phyloP scores from a whole-genome alignment of 805 yeast species.

The Candida ascalaphidarum region DNA sequence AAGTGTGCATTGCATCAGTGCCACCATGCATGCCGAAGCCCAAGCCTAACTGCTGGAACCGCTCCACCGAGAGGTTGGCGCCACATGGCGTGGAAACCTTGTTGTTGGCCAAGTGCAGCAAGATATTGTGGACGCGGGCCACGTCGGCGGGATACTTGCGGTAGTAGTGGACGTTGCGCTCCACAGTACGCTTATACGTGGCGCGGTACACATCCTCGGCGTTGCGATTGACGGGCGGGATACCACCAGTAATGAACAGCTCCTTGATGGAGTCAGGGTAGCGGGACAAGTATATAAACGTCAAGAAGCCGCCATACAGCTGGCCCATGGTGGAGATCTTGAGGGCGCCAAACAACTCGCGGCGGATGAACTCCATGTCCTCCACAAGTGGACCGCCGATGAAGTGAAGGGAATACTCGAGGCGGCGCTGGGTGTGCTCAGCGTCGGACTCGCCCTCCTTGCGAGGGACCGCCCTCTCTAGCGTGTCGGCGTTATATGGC shows the following conservation, averaged over 20 bases:
- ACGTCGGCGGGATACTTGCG: slow-evolving; percentile 41
- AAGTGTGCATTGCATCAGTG: slow-evolving; percentile 36
- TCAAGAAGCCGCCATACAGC: slow-evolving; percentile 48
- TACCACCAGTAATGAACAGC: slow-evolving; percentile 47
- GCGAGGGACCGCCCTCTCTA: slow-evolving; percentile 9
- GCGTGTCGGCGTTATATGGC: slow-evolving; percentile 29
- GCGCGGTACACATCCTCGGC: slow-evolving; percentile 43
- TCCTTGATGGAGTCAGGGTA: slow-evolving; percentile 33
- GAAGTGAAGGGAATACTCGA: slow-evolving; percentile 35
- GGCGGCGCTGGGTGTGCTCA: slow-evolving; percentile 13
- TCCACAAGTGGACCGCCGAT: slow-evolving; percentile 46
- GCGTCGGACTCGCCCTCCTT: slow-evolving; percentile 5
- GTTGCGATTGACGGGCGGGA: slow-evolving; percentile 41
- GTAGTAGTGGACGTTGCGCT: slow-evolving; percentile 41
- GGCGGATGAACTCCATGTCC: slow-evolving; percentile 42
- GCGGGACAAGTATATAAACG: slow-evolving; percentile 40
- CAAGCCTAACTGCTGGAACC: slow-evolving; percentile 48
- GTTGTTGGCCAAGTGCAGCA: slow-evolving; percentile 20
- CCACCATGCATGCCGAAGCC: slow-evolving; percentile 45
- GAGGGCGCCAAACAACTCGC: slow-evolving; percentile 19
- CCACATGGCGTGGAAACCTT: slow-evolving; percentile 39
- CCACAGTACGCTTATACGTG: slow-evolving; percentile 37
- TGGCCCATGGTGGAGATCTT: slow-evolving; percentile 51
- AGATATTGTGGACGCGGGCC: slow-evolving; percentile 25
- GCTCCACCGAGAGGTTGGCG: slow-evolving; percentile 38